These are phyloP conservation scores for Nitzschia putrida DNA, from an alignment of 108 stramenopile species.

Conservation along the genomic window DNA sequence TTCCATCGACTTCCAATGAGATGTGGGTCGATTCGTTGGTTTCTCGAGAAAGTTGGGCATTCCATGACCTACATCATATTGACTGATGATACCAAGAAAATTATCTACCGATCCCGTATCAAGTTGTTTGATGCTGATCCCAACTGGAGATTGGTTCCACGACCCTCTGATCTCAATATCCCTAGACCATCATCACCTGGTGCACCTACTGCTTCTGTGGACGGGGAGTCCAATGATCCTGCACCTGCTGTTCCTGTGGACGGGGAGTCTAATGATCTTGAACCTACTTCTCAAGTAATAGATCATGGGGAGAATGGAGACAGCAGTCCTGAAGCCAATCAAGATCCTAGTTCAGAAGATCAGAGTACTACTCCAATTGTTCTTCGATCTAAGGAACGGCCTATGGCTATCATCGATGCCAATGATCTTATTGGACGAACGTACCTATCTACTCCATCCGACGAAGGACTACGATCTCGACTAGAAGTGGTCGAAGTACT, in stretches of 20 bases:
- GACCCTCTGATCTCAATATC: background rate
- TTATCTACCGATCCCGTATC: background rate
- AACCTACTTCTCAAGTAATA: too few relatives aligned
- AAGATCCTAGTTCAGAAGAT: too few relatives aligned
- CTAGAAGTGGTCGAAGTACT: background rate
- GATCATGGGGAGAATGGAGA: background rate
- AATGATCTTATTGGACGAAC: conserved; percentile 20
- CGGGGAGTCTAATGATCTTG: too few relatives aligned
- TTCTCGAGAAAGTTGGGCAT: conserved; percentile 35
- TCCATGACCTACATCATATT: conserved; percentile 34
- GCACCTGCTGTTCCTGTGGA: too few relatives aligned
- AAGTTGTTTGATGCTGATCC: background rate
- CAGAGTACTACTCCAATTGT: background rate
- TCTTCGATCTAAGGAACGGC: background rate
- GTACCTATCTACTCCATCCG: background rate
- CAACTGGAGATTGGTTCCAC: background rate
- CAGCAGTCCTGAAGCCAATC: background rate
- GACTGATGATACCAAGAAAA: conserved; percentile 1
- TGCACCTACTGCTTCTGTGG: too few relatives aligned
- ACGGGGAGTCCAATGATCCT: too few relatives aligned
- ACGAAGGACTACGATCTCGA: background rate
- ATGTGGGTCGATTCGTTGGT: conserved; percentile 27
- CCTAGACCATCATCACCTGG: background rate
- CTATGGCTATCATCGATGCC: background rate
- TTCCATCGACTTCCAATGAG: conserved; percentile 9